These are phyloP conservation scores for Castanea sativa DNA, from an alignment of 306 rosid species.

Conservation along the genomic window DNA sequence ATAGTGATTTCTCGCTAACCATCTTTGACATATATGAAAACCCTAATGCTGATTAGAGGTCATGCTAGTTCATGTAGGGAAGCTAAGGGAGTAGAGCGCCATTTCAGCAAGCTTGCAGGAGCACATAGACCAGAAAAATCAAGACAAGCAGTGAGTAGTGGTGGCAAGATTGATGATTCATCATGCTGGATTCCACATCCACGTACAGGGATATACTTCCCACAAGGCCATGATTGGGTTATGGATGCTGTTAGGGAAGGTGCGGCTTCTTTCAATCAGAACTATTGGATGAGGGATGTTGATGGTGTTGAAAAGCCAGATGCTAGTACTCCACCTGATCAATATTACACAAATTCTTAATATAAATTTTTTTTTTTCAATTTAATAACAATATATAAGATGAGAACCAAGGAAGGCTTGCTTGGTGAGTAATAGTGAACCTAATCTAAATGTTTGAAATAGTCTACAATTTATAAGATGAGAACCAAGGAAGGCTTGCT, in stretches of 20 bases:
- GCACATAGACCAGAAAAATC: background rate
- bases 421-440: too few relatives aligned
- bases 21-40: too few relatives aligned
- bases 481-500: too few relatives aligned
- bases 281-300: conserved; percentile 58
- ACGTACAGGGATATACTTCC: conserved; percentile 66
- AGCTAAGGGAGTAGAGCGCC: conserved; percentile 16
- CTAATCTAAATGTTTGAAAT: too few relatives aligned
- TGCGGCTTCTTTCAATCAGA: conserved; percentile 44
- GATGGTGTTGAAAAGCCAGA: conserved; percentile 48
- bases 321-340: conserved; percentile 3
- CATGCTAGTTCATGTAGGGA: conserved; percentile 24
- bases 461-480: too few relatives aligned
- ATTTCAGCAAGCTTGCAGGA: conserved; percentile 20
- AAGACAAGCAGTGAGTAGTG: background rate
- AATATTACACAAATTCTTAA: background rate
- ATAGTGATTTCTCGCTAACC: too few relatives aligned
- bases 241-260: conserved; percentile 59
- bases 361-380: too few relatives aligned
- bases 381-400: too few relatives aligned
- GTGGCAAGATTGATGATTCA: conserved; percentile 17
- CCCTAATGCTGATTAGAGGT: too few relatives aligned
- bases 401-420: too few relatives aligned
- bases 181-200: conserved; percentile 65
- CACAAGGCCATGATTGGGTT: conserved; percentile 69